phyloP scores from a whole-genome alignment of 1,284 basidiomycete genomes.

The Ganoderma meredithae region DNA sequence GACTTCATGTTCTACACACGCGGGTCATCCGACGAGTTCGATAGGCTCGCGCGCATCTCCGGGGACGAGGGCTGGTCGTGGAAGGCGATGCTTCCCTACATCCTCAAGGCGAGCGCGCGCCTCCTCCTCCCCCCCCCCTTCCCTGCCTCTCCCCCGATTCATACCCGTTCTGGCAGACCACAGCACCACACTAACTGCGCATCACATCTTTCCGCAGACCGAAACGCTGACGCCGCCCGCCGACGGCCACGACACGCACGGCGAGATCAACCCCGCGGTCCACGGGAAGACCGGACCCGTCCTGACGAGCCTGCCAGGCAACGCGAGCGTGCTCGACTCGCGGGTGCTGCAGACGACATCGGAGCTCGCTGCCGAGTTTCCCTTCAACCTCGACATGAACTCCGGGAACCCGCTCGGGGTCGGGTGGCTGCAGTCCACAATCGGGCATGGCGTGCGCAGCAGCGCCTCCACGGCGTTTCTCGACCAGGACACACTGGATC shows the following conservation, averaged over 20 bases:
- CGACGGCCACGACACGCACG: constrained; percentile 11
- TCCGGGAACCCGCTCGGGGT: constrained; percentile 46
- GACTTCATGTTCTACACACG: constrained; percentile 15
- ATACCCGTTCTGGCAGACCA: background rate
- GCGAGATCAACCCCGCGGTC: background rate
- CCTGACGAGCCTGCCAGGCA: constrained; percentile 43
- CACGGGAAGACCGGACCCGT: constrained; percentile 36
- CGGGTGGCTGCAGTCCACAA: constrained; percentile 35
- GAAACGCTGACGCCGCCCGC: constrained; percentile 10
- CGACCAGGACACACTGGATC: constrained; percentile 32
- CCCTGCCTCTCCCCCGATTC: too few species aligned
- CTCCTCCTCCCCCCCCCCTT: background rate
- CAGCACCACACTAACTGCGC: background rate
- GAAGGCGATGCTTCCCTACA: constrained; percentile 10
- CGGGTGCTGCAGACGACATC: constrained; percentile 42
- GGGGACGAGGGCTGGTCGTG: constrained; percentile 23
- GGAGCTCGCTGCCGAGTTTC: constrained; percentile 43
- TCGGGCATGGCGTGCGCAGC: constrained; percentile 37
- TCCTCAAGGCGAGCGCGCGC: constrained; percentile 1
- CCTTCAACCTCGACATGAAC: constrained; percentile 48
- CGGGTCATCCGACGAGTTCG: constrained; percentile 17
- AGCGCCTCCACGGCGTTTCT: constrained; percentile 41
- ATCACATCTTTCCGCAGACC: background rate
- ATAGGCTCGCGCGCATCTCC: constrained; percentile 15
- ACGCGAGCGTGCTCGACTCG: constrained; percentile 41